Evolutionary conservation across 2,329 filamentous ascomycete genomes (phyloP).

Genomic region (Trichoderma guizhouense): DNA sequence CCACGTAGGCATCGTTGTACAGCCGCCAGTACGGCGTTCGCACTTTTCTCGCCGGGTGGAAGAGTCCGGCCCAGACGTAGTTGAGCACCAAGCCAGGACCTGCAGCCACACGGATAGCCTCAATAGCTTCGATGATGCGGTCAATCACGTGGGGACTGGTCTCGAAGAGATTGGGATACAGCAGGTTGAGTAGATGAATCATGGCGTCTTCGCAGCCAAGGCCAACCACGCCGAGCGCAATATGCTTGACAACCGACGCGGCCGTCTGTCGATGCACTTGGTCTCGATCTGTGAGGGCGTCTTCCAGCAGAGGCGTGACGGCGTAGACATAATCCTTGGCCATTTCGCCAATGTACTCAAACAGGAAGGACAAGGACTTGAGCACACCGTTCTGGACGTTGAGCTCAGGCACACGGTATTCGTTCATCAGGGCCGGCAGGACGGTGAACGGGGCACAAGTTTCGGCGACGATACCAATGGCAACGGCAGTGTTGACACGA

Average conservation of each 20-base stretch:
- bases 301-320: slow-evolving; percentile 90
- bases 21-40: slow-evolving; percentile 92
- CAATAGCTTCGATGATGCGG: slow-evolving; percentile 94
- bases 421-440: slow-evolving; percentile 98
- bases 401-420: slow-evolving; percentile 95
- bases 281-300: slow-evolving; percentile 94
- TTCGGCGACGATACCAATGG: slow-evolving; percentile 97
- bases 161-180: slow-evolving; percentile 97
- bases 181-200: slow-evolving; percentile 92
- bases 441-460: slow-evolving; percentile 98
- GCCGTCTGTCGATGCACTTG: slow-evolving; percentile 97
- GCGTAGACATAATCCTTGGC: slow-evolving; percentile 99
- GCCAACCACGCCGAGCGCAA: slow-evolving; percentile 94
- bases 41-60: slow-evolving; percentile 95
- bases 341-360: slow-evolving; percentile 99
- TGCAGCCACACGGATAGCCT: slow-evolving; percentile 89
- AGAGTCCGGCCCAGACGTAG: slow-evolving; percentile 96
- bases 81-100: slow-evolving; percentile 93
- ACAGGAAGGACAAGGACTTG: slow-evolving; percentile 94
- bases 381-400: slow-evolving; percentile 99
- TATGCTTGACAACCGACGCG: slow-evolving; percentile 94
- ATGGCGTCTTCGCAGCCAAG: slow-evolving; percentile 97
- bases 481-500: slow-evolving; percentile 96
- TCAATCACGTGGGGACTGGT: slow-evolving; percentile 98
- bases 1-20: slow-evolving; percentile 96